Percentiles rank a stretch among this genome's conserved stretches.
These are phyloP conservation scores for Citrus inodora DNA, from an alignment of 345 rosid genomes.

Conservation along the genomic window DNA sequence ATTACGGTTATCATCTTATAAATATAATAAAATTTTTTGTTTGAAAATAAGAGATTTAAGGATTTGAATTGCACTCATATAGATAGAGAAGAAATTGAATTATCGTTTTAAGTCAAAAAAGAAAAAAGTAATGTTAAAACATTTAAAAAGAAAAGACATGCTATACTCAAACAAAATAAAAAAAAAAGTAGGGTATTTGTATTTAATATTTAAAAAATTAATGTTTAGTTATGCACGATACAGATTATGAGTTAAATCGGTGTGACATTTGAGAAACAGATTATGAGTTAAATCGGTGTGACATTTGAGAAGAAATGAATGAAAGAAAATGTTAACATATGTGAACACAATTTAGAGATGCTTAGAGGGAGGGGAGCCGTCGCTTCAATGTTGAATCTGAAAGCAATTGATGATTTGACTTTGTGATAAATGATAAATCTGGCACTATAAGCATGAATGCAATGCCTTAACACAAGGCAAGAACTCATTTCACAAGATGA, in stretches of 20 bases:
- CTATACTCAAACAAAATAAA: too few relatives aligned
- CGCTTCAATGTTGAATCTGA: neutral
- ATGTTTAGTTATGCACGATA: neutral
- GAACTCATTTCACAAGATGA: neutral
- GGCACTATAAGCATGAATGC: neutral
- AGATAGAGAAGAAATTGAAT: too few relatives aligned
- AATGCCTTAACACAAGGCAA: neutral
- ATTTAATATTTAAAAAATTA: too few relatives aligned
- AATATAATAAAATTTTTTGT: too few relatives aligned
- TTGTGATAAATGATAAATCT: neutral
- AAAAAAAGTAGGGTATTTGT: too few relatives aligned
- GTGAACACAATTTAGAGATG: neutral
- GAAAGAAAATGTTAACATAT: neutral
- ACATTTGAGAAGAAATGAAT: neutral
- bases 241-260: neutral
- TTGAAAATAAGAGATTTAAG: too few relatives aligned
- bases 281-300: neutral
- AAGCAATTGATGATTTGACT: neutral
- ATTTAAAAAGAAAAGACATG: too few relatives aligned
- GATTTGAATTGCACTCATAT: too few relatives aligned
- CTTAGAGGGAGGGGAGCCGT: neutral
- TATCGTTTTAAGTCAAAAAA: too few relatives aligned
- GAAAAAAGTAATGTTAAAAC: too few relatives aligned
- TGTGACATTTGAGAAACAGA: neutral
- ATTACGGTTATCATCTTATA: too few relatives aligned